Evolutionary conservation across 176 grass and related monocot species (phyloP), one percentile per base, ranked within the genome.

Genomic region (Ensete glaucum): DNA sequence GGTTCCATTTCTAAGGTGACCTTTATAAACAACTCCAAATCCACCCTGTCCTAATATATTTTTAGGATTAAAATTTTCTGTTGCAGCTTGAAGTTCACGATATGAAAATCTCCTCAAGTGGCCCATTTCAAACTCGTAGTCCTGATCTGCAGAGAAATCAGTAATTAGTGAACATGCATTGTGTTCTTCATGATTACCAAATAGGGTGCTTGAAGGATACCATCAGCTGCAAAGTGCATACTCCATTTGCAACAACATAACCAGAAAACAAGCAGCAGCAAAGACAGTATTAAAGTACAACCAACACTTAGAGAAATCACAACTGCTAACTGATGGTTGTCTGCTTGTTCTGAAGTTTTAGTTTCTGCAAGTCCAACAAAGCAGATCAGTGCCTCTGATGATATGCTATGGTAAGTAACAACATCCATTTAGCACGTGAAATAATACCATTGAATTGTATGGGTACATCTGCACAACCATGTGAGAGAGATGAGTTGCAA

Each of bases 21-120:
- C 95, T 81, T 87, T 99, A 85, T 99, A 99, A 60, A 94, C 95
- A 85, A 94, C 78, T 64, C 95, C 95, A 82, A 99, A 99, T 17
- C 90, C 90, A 56, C 95, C 95, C 85, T 94, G 88, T 73, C 90
- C 90, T 85, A 99, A 85, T 82, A 94, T 85, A 62, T 89, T 85
- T 83, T 94, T 99, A 5, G 82, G 64, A 34, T 85, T 87, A 80
- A 94, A 99, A 87, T 86, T 87, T 59, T 89, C 82, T 0, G 95
- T 99, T 50, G 95, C 95, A 70, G 52, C 63, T 89, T 99, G 90
- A 50, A 99, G 90, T 43, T 91, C 90, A 2, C 85, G 90, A 82
- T 86, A 93, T 8, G 90, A 78, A 79, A 94, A 99, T 84, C 89
- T 85, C 72, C 79, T 94, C 74, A 99, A 60, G 67, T 94, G 88